These are phyloP conservation scores for sweet orange (Citrus sinensis) DNA, from an alignment of 345 rosid species.

Conservation along the genomic window DNA sequence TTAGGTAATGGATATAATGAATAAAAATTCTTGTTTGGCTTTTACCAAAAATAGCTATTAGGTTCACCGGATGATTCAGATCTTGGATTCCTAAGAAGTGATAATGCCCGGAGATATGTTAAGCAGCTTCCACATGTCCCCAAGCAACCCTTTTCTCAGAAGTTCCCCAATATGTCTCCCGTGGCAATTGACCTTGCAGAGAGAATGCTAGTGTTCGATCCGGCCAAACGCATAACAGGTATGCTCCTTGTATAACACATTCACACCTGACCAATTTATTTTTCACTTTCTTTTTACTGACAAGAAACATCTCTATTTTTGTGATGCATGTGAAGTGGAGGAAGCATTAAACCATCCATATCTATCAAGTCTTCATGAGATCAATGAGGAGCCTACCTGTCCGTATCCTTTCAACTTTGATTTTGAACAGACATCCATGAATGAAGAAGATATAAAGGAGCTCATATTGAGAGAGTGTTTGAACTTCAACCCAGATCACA, in stretches of 20 bases:
- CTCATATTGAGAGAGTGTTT: slow-evolving; percentile 69
- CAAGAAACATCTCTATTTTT: not conserved
- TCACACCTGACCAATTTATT: not conserved
- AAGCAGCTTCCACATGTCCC: slow-evolving; percentile 73
- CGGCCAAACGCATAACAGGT: slow-evolving; percentile 83
- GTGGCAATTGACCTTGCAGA: slow-evolving; percentile 78
- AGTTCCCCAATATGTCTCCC: slow-evolving; percentile 59
- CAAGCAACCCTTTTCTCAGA: slow-evolving; percentile 63
- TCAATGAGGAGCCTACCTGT: slow-evolving; percentile 85
- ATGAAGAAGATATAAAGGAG: slow-evolving; percentile 78
- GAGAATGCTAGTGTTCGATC: slow-evolving; percentile 84
- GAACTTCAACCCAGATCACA: slow-evolving; percentile 45
- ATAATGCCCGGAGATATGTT: slow-evolving; percentile 72
- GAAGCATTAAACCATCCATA: slow-evolving; percentile 78
- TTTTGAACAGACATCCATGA: slow-evolving; percentile 63
- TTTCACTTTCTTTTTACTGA: not conserved
- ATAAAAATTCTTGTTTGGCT: not conserved
- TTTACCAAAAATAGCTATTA: slow-evolving; percentile 42
- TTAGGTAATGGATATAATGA: not conserved
- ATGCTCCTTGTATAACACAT: not conserved
- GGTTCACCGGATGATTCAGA: slow-evolving; percentile 90
- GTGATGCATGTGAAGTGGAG: slow-evolving; percentile 45
- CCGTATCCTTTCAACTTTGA: slow-evolving; percentile 61
- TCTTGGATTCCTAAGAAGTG: slow-evolving; percentile 79
- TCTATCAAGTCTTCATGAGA: slow-evolving; percentile 83